Evolutionary conservation across 257 asterid genomes (phyloP).

Genomic region (Paulownia fortunei): DNA sequence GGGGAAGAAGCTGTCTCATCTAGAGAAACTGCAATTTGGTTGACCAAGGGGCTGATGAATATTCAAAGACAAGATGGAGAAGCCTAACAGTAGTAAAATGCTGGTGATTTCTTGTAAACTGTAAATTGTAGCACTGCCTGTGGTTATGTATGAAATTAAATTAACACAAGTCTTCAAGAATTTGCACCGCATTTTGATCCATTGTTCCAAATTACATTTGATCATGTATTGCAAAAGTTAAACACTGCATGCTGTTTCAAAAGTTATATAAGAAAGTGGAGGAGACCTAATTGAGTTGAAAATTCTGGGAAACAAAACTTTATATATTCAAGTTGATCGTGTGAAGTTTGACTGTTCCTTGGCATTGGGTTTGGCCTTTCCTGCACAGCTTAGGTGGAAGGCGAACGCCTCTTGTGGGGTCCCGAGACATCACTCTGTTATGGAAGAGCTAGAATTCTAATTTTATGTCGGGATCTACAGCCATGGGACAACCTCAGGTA

Average conservation of each 20-base stretch:
- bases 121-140: not conserved
- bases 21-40: conserved; percentile 93
- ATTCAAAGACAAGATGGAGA: conserved; percentile 52
- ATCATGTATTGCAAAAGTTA: no score
- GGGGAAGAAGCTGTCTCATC: conserved; percentile 85
- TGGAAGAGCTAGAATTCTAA: no score
- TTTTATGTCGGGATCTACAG: no score
- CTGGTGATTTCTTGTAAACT: conserved; percentile 21
- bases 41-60: conserved; percentile 77
- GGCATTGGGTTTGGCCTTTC: no score
- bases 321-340: no score
- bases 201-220: no score
- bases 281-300: not conserved
- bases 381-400: no score
- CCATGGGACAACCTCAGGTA: no score
- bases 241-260: no score
- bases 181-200: not conserved
- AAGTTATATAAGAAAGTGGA: not conserved
- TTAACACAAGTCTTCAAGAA: not conserved
- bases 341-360: no score
- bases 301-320: not conserved
- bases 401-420: no score
- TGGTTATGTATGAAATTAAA: not conserved
- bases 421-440: no score
- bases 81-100: conserved; percentile 28